Evolutionary conservation across 495 filamentous ascomycete species (phyloP).

Genomic region (Staphylotrichum tortipilum): DNA sequence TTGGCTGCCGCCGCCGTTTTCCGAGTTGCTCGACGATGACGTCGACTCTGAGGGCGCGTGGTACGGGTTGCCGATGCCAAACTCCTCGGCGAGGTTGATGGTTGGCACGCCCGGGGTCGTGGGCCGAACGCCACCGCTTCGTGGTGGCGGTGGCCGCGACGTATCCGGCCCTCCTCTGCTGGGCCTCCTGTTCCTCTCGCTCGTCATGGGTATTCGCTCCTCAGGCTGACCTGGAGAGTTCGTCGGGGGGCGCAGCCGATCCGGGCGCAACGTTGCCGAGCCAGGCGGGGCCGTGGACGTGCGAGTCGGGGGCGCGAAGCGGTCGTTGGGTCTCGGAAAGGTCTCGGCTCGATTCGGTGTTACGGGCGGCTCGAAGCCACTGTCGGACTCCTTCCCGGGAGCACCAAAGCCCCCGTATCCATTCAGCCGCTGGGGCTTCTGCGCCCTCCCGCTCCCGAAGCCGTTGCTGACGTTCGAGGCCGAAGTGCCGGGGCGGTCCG

Average conservation of each 20-base stretch:
- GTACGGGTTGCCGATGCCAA: constrained; percentile 47
- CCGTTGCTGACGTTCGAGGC: constrained; percentile 35
- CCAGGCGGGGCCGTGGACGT: constrained; percentile 38
- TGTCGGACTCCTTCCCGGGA: constrained; percentile 24
- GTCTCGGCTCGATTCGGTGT: constrained; percentile 46
- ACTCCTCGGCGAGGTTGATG: constrained; percentile 43
- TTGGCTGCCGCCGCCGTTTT: constrained; percentile 38
- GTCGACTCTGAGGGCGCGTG: constrained; percentile 59
- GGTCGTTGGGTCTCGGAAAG: constrained; percentile 39
- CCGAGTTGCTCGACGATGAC: constrained; percentile 62
- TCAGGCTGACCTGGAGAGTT: constrained; percentile 16
- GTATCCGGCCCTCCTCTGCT: constrained; percentile 44
- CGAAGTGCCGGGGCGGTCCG: constrained; percentile 32
- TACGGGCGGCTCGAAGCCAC: constrained; percentile 28
- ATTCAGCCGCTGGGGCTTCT: constrained; percentile 36
- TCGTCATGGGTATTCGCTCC: constrained; percentile 11
- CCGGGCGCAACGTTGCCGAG: constrained; percentile 19
- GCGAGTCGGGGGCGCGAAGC: constrained; percentile 30
- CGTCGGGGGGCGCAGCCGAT: constrained; percentile 28
- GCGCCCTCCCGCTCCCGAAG: constrained; percentile 26
- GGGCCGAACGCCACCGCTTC: constrained; percentile 34
- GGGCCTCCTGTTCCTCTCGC: constrained; percentile 30
- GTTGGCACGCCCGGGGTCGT: constrained; percentile 28
- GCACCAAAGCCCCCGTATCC: constrained; percentile 44
- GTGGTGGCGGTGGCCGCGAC: constrained; percentile 40